phyloP scores from a whole-genome alignment of 345 rosid genomes.

The Mercurialis annua region DNA sequence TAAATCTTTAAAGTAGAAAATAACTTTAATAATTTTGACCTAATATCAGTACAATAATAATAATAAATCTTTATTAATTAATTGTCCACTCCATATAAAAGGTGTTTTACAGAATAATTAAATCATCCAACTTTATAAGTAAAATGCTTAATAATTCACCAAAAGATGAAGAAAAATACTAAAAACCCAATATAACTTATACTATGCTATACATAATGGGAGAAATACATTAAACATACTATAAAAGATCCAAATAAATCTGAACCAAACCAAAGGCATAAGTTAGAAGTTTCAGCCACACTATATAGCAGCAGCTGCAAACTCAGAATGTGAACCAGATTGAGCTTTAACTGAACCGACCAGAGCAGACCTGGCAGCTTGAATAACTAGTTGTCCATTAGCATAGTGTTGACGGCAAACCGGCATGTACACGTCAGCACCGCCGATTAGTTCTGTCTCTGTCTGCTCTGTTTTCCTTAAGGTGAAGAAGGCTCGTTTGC shows the following conservation, averaged over 20 bases:
- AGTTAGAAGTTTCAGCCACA: not conserved
- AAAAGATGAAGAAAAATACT: no score
- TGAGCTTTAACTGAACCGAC: slow-evolving; percentile 33
- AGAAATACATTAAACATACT: not conserved
- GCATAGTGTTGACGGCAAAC: slow-evolving; percentile 82
- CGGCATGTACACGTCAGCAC: slow-evolving; percentile 83
- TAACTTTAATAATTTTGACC: no score
- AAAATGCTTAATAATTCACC: no score
- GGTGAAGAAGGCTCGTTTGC: slow-evolving; percentile 75
- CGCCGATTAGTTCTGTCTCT: slow-evolving; percentile 66
- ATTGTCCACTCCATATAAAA: no score
- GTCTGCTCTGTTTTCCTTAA: slow-evolving; percentile 63
- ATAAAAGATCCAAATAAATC: not conserved
- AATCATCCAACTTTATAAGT: no score
- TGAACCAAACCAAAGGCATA: not conserved
- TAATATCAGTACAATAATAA: no score
- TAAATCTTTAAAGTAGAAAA: no score
- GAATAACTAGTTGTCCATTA: slow-evolving; percentile 40
- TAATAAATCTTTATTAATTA: no score
- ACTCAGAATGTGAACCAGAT: slow-evolving; percentile 25
- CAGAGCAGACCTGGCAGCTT: slow-evolving; percentile 32
- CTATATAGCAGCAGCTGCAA: slow-evolving; percentile 21
- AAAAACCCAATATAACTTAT: not conserved
- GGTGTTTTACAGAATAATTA: no score
- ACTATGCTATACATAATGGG: not conserved